Evolutionary conservation across 257 asterid genomes (phyloP).

Genomic region (Thymus mandschuricus): DNA sequence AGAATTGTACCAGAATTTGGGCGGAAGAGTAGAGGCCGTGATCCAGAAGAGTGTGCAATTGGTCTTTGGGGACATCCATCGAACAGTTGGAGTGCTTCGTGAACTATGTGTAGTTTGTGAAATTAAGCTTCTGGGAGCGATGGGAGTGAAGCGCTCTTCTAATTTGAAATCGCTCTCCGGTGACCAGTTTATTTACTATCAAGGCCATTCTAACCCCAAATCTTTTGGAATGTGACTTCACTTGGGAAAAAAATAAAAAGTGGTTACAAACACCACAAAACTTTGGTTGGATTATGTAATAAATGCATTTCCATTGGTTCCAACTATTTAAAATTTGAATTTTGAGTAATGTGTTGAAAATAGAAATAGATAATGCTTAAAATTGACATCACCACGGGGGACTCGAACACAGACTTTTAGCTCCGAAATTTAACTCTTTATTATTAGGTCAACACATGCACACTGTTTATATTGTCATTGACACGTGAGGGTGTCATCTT

Average conservation of each 20-base stretch:
- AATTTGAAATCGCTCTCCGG: constrained; percentile 35
- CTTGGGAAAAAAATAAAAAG: no score
- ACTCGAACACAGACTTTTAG: no score
- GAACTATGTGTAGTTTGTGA: constrained; percentile 23
- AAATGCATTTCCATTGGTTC: neutral
- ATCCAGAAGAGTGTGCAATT: constrained; percentile 67
- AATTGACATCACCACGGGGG: no score
- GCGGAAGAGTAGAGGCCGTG: constrained; percentile 87
- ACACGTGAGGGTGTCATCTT: no score
- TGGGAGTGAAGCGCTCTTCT: constrained; percentile 37
- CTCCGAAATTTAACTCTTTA: no score
- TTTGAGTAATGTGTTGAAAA: neutral
- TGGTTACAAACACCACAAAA: neutral
- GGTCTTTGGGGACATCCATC: constrained; percentile 89
- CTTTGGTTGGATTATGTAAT: neutral
- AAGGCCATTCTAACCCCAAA: constrained; percentile 2
- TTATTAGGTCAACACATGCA: no score
- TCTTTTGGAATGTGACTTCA: neutral
- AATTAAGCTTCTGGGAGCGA: constrained; percentile 12
- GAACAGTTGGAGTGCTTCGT: constrained; percentile 39
- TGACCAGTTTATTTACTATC: constrained; percentile 8
- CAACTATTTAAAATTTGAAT: neutral
- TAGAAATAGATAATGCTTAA: no score
- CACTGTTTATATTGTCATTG: no score
- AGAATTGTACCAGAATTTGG: constrained; percentile 67